Conservation (phyloP, 768 basidiomycete species). For the Tricholoma flavovirens region DNA sequence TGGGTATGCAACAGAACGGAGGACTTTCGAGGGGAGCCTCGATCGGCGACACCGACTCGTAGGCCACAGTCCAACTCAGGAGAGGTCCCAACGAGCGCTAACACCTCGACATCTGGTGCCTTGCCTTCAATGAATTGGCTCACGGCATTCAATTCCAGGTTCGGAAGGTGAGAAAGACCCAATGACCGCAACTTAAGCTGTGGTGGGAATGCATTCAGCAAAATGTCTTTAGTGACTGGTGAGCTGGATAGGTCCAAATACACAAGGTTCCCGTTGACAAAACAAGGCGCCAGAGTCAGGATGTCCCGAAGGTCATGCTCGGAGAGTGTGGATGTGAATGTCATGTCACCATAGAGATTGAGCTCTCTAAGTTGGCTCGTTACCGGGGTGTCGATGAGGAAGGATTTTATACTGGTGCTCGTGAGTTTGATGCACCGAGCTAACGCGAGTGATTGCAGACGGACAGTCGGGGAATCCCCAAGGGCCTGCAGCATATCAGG, state of each 20-base stretch:
- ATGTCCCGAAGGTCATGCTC: slow-evolving; percentile 62
- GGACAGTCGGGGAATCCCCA: slow-evolving; percentile 56
- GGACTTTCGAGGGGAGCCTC: slow-evolving; percentile 57
- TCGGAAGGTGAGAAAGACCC: slow-evolving; percentile 82
- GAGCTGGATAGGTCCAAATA: slow-evolving; percentile 91
- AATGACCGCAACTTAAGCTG: slow-evolving; percentile 80
- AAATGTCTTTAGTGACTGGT: slow-evolving; percentile 55
- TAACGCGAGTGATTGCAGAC: slow-evolving; percentile 73
- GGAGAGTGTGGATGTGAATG: slow-evolving; percentile 70
- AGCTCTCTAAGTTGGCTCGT: slow-evolving; percentile 65
- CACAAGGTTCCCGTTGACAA: slow-evolving; percentile 64
- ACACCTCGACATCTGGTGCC: slow-evolving; percentile 75
- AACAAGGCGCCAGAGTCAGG: slow-evolving; percentile 70
- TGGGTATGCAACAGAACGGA: slow-evolving; percentile 72
- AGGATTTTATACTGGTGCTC: slow-evolving; percentile 66
- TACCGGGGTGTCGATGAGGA: slow-evolving; percentile 65
- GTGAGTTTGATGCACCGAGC: slow-evolving; percentile 84
- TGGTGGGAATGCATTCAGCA: slow-evolving; percentile 46
- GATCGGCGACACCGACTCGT: slow-evolving; percentile 29
- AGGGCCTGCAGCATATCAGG: slow-evolving; percentile 70
- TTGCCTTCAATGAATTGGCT: slow-evolving; percentile 62
- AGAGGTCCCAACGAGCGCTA: slow-evolving; percentile 74
- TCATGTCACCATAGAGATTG: slow-evolving; percentile 84
- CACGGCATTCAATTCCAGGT: slow-evolving; percentile 59
- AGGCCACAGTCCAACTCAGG: slow-evolving; percentile 64